Percentiles rank a stretch among this genome's conserved stretches.
These are phyloP conservation scores for Aspergillus quadrilineatus DNA, from an alignment of 2,329 filamentous ascomycete genomes.

Conservation along the genomic window DNA sequence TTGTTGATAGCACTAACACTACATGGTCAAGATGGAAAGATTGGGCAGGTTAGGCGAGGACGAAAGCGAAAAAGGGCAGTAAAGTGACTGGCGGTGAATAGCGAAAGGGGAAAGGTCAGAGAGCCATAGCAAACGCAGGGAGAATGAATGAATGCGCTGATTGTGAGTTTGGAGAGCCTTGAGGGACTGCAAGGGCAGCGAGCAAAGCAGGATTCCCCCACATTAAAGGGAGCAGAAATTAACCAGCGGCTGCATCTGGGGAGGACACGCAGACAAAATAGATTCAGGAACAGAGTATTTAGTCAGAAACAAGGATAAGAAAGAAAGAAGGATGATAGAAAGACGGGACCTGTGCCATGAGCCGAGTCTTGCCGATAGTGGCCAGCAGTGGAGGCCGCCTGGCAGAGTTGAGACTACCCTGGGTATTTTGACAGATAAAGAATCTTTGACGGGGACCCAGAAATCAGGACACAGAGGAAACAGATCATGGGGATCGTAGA, in stretches of 20 bases:
- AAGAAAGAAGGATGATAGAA: background rate
- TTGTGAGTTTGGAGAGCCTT: background rate
- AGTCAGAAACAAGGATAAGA: background rate
- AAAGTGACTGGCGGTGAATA: slow-evolving; percentile 21
- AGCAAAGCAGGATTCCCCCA: background rate
- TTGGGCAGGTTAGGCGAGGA: slow-evolving; percentile 1
- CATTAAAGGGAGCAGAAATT: background rate
- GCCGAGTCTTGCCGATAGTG: slow-evolving; percentile 16
- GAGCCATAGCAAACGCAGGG: slow-evolving; percentile 18
- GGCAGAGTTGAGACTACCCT: background rate
- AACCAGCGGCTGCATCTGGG: background rate
- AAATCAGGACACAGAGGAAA: background rate
- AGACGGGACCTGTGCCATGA: slow-evolving; percentile 9
- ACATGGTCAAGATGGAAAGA: slow-evolving; percentile 13
- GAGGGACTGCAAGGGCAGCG: slow-evolving; percentile 16
- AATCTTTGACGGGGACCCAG: background rate
- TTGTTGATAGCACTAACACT: slow-evolving; percentile 8
- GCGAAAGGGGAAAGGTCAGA: slow-evolving; percentile 6
- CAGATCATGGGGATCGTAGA: slow-evolving; percentile 3
- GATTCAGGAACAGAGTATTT: background rate
- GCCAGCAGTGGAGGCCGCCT: slow-evolving; percentile 13
- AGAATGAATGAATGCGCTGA: slow-evolving; percentile 3
- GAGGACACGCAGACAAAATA: background rate
- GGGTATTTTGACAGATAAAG: background rate
- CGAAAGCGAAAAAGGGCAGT: slow-evolving; percentile 4